phyloP scores from a whole-genome alignment of 148 eudicot species.

The Vaccinium vitisidaea region DNA sequence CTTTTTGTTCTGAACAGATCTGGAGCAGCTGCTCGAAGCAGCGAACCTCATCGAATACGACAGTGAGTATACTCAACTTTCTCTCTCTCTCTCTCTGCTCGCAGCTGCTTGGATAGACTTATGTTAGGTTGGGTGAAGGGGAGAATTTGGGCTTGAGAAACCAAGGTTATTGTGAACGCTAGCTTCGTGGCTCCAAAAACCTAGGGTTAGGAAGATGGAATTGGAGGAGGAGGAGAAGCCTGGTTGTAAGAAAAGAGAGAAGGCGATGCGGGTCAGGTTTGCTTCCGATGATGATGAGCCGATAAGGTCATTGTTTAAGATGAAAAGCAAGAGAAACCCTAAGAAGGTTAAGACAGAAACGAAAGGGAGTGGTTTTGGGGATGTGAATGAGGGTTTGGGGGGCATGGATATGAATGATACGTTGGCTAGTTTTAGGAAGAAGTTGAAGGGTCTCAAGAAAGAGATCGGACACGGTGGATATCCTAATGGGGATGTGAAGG shows the following conservation, averaged over 20 bases:
- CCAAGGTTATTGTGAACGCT: not conserved
- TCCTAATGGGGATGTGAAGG: conserved; percentile 20
- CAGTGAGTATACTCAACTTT: too few species aligned
- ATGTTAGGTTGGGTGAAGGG: not conserved
- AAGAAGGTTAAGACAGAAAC: conserved; percentile 56
- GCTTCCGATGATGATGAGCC: conserved; percentile 89
- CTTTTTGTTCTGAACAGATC: too few species aligned
- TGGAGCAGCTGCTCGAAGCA: too few species aligned
- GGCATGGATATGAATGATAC: conserved; percentile 94
- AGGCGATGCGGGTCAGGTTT: conserved; percentile 28
- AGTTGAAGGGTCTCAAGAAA: conserved; percentile 84
- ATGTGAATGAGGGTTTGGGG: conserved; percentile 47
- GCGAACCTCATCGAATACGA: too few species aligned
- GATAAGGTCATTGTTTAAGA: conserved; percentile 66
- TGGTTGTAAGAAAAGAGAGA: conserved; percentile 60
- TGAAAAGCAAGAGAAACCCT: conserved; percentile 49
- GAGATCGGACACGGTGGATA: conserved; percentile 31
- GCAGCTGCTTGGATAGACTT: not conserved
- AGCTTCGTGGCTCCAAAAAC: not conserved
- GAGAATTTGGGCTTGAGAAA: not conserved
- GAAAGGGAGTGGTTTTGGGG: conserved; percentile 29
- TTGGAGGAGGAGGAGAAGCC: conserved; percentile 41
- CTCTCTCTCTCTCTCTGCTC: too few species aligned
- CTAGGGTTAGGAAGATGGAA: conserved; percentile 55
- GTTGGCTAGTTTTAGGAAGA: conserved; percentile 84